phyloP scores from a whole-genome alignment of 345 rosid species.

The Firmiana major region DNA sequence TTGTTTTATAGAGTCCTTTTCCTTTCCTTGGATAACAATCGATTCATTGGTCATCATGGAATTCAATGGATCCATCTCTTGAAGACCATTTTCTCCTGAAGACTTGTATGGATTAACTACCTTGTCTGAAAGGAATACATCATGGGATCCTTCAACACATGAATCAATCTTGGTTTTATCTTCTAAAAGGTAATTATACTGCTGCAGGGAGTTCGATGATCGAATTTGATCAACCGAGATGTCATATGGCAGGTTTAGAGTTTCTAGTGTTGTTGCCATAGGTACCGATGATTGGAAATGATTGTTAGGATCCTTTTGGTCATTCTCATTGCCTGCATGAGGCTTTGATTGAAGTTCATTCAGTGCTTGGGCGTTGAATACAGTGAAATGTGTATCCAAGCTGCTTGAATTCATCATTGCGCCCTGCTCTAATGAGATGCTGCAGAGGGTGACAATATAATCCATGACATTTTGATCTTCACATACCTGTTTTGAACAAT shows the following conservation, averaged over 20 bases:
- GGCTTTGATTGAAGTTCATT: slow-evolving; percentile 35
- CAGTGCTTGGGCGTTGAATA: slow-evolving; percentile 15
- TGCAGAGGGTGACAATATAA: slow-evolving; percentile 56
- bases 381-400: slow-evolving; percentile 26
- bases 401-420: slow-evolving; percentile 20
- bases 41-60: slow-evolving; percentile 18
- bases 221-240: slow-evolving; percentile 35
- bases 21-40: slow-evolving; percentile 25
- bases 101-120: slow-evolving; percentile 25
- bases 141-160: slow-evolving; percentile 28
- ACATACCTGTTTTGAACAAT: slow-evolving; percentile 39
- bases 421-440: slow-evolving; percentile 43
- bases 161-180: slow-evolving; percentile 32
- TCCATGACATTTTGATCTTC: slow-evolving; percentile 70
- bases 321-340: background rate
- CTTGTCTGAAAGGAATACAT: slow-evolving; percentile 18
- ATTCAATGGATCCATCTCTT: slow-evolving; percentile 29
- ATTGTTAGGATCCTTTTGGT: slow-evolving; percentile 25
- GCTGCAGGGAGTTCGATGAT: slow-evolving; percentile 45
- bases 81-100: slow-evolving; percentile 30
- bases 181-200: slow-evolving; percentile 24
- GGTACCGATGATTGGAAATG: slow-evolving; percentile 28
- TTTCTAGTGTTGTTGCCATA: slow-evolving; percentile 31
- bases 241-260: slow-evolving; percentile 40
- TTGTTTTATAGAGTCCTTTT: slow-evolving; percentile 37